Percentiles rank a stretch among this genome's conserved stretches.
phyloP scores from a whole-genome alignment of 2,329 filamentous ascomycete species.

The Aspergillus piperis region DNA sequence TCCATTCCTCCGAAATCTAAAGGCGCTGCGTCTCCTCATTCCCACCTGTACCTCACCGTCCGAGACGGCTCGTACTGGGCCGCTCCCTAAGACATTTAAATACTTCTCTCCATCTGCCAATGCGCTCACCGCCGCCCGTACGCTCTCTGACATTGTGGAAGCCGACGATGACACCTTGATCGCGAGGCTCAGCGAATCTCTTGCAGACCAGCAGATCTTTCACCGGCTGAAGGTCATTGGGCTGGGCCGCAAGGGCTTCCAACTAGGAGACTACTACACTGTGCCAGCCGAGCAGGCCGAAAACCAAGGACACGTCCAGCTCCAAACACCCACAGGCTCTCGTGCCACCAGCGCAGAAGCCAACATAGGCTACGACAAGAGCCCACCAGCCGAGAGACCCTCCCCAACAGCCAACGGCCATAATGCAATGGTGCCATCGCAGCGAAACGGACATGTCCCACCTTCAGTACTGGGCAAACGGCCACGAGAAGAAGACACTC shows the following conservation, averaged over 20 bases:
- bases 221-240: slow-evolving; percentile 38
- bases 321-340: slow-evolving; percentile 19
- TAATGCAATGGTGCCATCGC: not conserved
- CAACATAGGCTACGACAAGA: slow-evolving; percentile 8
- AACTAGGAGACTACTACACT: slow-evolving; percentile 41
- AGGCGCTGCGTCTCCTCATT: slow-evolving; percentile 44
- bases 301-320: slow-evolving; percentile 11
- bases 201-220: slow-evolving; percentile 37
- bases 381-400: not conserved
- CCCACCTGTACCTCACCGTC: slow-evolving; percentile 29
- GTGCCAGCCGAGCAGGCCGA: slow-evolving; percentile 20
- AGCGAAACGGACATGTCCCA: not conserved
- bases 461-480: slow-evolving; percentile 26
- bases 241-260: slow-evolving; percentile 43
- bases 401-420: not conserved
- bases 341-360: slow-evolving; percentile 12
- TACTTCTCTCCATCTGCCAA: slow-evolving; percentile 2
- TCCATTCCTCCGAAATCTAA: slow-evolving; percentile 44
- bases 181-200: slow-evolving; percentile 32
- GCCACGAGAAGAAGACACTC: slow-evolving; percentile 15
- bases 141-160: slow-evolving; percentile 39
- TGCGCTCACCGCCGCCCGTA: slow-evolving; percentile 20
- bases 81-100: not conserved
- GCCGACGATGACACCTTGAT: slow-evolving; percentile 38
- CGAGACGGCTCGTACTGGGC: not conserved